A percentile compares a stretch with the other conserved stretches of the same genome.
phyloP scores from a whole-genome alignment of 2,329 filamentous ascomycete genomes.

The Pseudopyrenochaeta lycopersici region DNA sequence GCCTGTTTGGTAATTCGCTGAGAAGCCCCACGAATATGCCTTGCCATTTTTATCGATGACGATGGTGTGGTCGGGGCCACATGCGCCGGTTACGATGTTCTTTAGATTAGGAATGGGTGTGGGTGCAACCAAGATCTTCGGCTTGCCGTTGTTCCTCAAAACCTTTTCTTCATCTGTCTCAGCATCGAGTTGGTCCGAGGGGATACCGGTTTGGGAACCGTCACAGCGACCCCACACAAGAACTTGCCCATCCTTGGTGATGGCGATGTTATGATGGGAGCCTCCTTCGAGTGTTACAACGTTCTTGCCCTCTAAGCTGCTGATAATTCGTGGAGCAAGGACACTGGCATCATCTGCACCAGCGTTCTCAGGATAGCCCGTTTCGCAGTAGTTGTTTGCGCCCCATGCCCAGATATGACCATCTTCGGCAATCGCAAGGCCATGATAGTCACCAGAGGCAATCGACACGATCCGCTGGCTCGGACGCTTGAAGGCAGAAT shows the following conservation, averaged over 20 bases:
- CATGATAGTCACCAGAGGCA: slow-evolving; percentile 80
- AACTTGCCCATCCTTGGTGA: slow-evolving; percentile 63
- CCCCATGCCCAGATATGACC: slow-evolving; percentile 83
- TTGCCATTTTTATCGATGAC: slow-evolving; percentile 74
- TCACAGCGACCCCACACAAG: slow-evolving; percentile 70
- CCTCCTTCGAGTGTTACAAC: slow-evolving; percentile 76
- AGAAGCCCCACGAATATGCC: slow-evolving; percentile 83
- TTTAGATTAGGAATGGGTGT: slow-evolving; percentile 69
- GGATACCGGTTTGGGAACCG: slow-evolving; percentile 62
- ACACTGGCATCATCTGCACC: slow-evolving; percentile 76
- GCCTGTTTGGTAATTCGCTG: slow-evolving; percentile 81
- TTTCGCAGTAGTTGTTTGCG: slow-evolving; percentile 86
- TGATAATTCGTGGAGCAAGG: slow-evolving; percentile 70
- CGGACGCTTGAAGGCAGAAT: slow-evolving; percentile 37
- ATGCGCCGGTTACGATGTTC: slow-evolving; percentile 63
- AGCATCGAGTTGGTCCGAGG: slow-evolving; percentile 35
- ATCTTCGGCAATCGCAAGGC: slow-evolving; percentile 75
- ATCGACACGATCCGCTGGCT: slow-evolving; percentile 67
- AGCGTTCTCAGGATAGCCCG: slow-evolving; percentile 70
- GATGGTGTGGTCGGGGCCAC: slow-evolving; percentile 77
- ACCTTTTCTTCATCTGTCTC: slow-evolving; percentile 53
- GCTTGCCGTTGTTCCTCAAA: slow-evolving; percentile 64
- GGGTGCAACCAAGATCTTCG: slow-evolving; percentile 77
- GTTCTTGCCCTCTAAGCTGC: slow-evolving; percentile 69
- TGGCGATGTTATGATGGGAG: slow-evolving; percentile 75